phyloP scores from a whole-genome alignment of 2,329 filamentous ascomycete genomes.

The Talaromyces sp. region DNA sequence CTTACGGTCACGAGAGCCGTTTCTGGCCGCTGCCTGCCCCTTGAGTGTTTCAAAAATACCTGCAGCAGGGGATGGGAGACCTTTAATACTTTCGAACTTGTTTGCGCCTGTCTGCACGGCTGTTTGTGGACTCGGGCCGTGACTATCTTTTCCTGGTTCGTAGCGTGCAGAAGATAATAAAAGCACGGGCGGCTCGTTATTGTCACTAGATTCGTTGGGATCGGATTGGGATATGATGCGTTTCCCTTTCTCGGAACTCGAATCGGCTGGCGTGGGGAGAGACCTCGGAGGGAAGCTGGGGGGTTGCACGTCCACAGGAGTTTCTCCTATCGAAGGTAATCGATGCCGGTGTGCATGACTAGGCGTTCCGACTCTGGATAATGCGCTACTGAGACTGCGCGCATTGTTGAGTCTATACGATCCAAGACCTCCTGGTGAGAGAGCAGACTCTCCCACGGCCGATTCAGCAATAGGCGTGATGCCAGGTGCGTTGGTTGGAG shows the following conservation, averaged over 20 bases:
- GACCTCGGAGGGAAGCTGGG: slow-evolving; percentile 37
- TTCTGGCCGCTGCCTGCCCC: slow-evolving; percentile 53
- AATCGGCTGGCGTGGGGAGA: slow-evolving; percentile 42
- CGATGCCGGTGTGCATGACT: slow-evolving; percentile 58
- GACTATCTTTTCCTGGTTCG: slow-evolving; percentile 36
- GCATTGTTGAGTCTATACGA: slow-evolving; percentile 53
- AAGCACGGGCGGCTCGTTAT: slow-evolving; percentile 26
- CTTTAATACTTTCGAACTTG: slow-evolving; percentile 50
- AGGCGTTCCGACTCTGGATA: slow-evolving; percentile 59
- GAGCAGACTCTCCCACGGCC: slow-evolving; percentile 54
- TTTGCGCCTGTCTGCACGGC: slow-evolving; percentile 65
- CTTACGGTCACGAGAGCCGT: slow-evolving; percentile 68
- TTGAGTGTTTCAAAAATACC: slow-evolving; percentile 60
- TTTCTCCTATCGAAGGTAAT: slow-evolving; percentile 74
- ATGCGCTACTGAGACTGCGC: slow-evolving; percentile 64
- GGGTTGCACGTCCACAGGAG: slow-evolving; percentile 49
- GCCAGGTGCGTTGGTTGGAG: slow-evolving; percentile 70
- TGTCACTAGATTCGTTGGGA: slow-evolving; percentile 22
- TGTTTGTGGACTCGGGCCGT: slow-evolving; percentile 50
- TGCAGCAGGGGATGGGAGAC: slow-evolving; percentile 63
- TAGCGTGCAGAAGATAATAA: slow-evolving; percentile 44
- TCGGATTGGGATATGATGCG: slow-evolving; percentile 18
- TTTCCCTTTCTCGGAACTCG: slow-evolving; percentile 46
- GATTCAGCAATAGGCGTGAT: slow-evolving; percentile 83
- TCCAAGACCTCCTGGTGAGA: slow-evolving; percentile 64